phyloP scores from a whole-genome alignment of 2,329 filamentous ascomycete genomes.

The Torrubiella hemipterigena region DNA sequence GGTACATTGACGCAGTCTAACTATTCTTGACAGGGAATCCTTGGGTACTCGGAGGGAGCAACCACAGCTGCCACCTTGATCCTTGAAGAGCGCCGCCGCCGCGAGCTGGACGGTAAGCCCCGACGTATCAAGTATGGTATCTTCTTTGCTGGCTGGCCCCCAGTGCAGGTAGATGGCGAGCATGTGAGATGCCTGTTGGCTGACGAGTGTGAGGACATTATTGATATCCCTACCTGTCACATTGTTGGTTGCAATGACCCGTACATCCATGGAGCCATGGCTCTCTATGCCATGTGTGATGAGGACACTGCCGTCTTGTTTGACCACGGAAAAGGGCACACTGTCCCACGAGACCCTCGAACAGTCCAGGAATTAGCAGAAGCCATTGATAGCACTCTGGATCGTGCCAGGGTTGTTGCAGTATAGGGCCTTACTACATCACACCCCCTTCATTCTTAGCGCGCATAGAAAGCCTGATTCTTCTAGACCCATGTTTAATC shows the following conservation, averaged over 20 bases:
- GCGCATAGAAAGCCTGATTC: too few species aligned
- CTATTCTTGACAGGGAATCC: slow-evolving; percentile 26
- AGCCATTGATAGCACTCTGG: slow-evolving; percentile 24
- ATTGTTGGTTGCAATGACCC: slow-evolving; percentile 45
- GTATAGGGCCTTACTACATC: not conserved
- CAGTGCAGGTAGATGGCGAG: slow-evolving; percentile 24
- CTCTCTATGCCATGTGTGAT: slow-evolving; percentile 50
- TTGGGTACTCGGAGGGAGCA: slow-evolving; percentile 51
- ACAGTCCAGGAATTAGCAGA: slow-evolving; percentile 31
- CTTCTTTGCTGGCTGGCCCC: slow-evolving; percentile 44
- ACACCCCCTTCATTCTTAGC: too few species aligned
- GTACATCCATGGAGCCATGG: slow-evolving; percentile 48
- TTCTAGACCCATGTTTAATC: too few species aligned
- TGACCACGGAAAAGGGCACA: slow-evolving; percentile 54
- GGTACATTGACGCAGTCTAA: not conserved
- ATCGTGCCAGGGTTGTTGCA: slow-evolving; percentile 5
- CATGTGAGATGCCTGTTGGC: slow-evolving; percentile 31
- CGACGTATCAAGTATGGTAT: slow-evolving; percentile 30
- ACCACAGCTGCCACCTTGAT: slow-evolving; percentile 40
- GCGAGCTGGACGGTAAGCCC: slow-evolving; percentile 15
- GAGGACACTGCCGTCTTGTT: slow-evolving; percentile 48
- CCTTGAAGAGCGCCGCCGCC: slow-evolving; percentile 33
- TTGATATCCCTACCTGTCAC: slow-evolving; percentile 40
- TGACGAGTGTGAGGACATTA: slow-evolving; percentile 34
- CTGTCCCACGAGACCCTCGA: slow-evolving; percentile 40